Evolutionary conservation across 169 alveolate species (phyloP), one percentile per base, ranked within the genome.

Genomic region (Eimeria falciformis): DNA sequence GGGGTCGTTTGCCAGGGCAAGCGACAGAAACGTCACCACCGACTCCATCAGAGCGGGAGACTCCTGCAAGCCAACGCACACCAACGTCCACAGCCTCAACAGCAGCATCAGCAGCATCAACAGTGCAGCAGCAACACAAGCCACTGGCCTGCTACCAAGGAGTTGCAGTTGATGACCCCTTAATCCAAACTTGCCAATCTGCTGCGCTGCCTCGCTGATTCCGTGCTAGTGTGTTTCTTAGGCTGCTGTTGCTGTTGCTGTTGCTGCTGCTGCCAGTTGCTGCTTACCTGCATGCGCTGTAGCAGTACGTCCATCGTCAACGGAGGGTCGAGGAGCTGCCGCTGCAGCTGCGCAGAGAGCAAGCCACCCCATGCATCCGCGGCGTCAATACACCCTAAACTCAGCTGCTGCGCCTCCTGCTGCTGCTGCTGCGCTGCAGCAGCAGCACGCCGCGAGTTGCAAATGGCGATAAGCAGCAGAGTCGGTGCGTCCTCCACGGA

Each of bases 371-470:
- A 73, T 37, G 83, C 83, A 58, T 73, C 83, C 1, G 83, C 53
- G 18, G 83, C 25, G 58, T 73, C 83, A 2, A 73, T 17, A n/a
- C 27, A 46, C 29, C 58, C 62, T 37, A 17, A 43, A 25, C 43
- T 5, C 81, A 29, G 81, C 81, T 69, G 81, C 81, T 69, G 81
- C 14, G 7, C 27, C 83, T 73, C 25, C 81, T 37, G 81, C 81
- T 33, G 81, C 81, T 69, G 81, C 81, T 69, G 47, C 81, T 69
- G 83, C 83, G 37, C 58, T 5, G 83, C 83, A 25, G 83, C 83
- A n/a, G 83, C 83, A 17, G 83, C 83, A 73, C 83, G 83, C 83
- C 83, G 83, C 33, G 83, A 43, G 62, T 73, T 73, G 83, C 83
- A 73, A 1, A 73, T 58, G 3, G 83, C 83, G 37, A 73, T 73